Base-by-base conservation (phyloP, 345 rosid species). In the Noccaea bulbosa region DNA sequence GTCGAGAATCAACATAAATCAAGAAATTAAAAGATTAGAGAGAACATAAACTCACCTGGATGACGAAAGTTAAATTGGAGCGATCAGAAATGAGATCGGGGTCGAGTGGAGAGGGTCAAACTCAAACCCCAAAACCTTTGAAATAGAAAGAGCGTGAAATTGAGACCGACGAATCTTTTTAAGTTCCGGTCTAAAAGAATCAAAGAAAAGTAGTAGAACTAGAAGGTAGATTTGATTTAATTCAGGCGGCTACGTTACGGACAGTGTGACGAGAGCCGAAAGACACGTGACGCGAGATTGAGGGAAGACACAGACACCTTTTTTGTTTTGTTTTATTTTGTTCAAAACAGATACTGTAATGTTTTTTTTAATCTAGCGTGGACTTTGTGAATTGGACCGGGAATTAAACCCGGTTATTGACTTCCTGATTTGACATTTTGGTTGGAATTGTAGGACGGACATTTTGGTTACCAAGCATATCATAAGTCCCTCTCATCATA, bases 201-300 rank as follows among this genome's bases (percentile, higher is more conserved):
- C 22, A n/a, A 60, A 20, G 62, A 52, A 54, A 43, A 15, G 10
- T 14, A 35, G 65, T 2, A 53, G 14, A 24, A 44, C 54, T 2
- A 53, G 22, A 24, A 44, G 33, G 38, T 6, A 8, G 14, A 5
- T 30, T 46, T 24, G 34, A 24, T 24, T 24, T 24, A 24, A 24
- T 24, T 24, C 57, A 70, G 59, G 38, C 58, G 67, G 74, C 67
- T 59, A 55, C 61, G 61, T 55, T 34, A 16, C 60, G 50, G 32
- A 62, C 54, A 62, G n/a, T 52, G 62, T 50, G 53, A 41, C 41
- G 52, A 71, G 38, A 71, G 47, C 30, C 62, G 6, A 62, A 52
- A 20, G 57, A 63, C 70, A 72, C 70, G 76, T 72, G 70, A 63
- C 65, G 16, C 71, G 58, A 22, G 34, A 64, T 55, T 24, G 57